phyloP scores from a whole-genome alignment of 2,329 filamentous ascomycete genomes.

The Alternaria angustiovoidea region DNA sequence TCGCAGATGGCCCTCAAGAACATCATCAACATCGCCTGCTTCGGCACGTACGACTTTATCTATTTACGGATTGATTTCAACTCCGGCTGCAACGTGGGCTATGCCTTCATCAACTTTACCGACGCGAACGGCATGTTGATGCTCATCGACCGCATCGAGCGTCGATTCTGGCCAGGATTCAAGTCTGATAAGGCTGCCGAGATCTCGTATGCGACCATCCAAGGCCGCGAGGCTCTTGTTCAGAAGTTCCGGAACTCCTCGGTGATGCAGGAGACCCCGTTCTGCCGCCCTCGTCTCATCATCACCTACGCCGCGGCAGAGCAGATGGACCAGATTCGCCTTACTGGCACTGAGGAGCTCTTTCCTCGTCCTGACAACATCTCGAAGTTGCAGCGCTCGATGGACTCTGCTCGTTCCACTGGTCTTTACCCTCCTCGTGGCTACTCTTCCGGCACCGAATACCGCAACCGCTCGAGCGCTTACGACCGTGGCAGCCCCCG shows the following conservation, averaged over 20 bases:
- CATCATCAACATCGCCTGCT: constrained; percentile 79
- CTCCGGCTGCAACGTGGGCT: constrained; percentile 76
- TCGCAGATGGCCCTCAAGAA: constrained; percentile 65
- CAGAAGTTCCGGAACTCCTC: constrained; percentile 97
- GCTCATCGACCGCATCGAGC: constrained; percentile 42
- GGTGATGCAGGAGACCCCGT: constrained; percentile 85
- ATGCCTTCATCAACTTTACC: constrained; percentile 95
- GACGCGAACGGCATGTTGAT: constrained; percentile 61
- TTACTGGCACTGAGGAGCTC: constrained; percentile 73
- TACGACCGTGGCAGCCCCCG: constrained; percentile 79
- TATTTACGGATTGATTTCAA: constrained; percentile 81
- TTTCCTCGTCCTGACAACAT: constrained; percentile 85
- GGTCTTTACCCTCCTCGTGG: constrained; percentile 86
- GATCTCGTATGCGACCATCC: constrained; percentile 96
- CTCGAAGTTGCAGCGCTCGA: constrained; percentile 86
- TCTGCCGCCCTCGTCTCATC: constrained; percentile 79
- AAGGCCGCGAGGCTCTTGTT: constrained; percentile 88
- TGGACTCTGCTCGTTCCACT: constrained; percentile 85
- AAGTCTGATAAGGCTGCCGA: constrained; percentile 86
- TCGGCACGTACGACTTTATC: constrained; percentile 90
- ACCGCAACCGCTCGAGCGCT: constrained; percentile 77
- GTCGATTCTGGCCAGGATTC: constrained; percentile 73
- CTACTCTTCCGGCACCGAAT: constrained; percentile 76
- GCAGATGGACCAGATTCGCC: constrained; percentile 46
- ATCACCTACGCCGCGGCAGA: constrained; percentile 58